These are phyloP conservation scores for Telfairia occidentalis DNA, from an alignment of 331 rosid genomes.

Conservation along the genomic window DNA sequence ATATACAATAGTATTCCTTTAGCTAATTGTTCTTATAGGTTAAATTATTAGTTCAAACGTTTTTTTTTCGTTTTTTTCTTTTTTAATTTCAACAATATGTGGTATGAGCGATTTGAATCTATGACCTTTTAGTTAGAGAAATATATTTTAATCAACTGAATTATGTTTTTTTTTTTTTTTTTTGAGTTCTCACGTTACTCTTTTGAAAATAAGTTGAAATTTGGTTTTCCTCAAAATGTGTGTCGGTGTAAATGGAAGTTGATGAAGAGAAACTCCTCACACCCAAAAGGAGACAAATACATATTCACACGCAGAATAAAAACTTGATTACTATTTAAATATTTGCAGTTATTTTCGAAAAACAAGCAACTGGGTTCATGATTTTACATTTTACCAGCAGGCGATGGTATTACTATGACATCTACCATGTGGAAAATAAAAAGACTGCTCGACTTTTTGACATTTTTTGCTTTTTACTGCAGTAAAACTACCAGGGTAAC, in stretches of 20 bases:
- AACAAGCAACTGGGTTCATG: neutral
- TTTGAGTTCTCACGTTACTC: no score
- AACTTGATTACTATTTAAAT: neutral
- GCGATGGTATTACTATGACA: neutral
- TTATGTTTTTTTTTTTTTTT: no score
- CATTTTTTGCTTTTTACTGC: neutral
- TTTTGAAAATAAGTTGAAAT: neutral
- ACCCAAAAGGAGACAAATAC: neutral
- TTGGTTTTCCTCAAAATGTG: neutral
- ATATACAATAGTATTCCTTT: neutral
- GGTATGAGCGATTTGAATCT: no score
- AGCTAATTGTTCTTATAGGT: neutral
- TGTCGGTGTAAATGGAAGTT: neutral
- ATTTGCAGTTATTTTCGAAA: neutral
- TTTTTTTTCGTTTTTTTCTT: no score
- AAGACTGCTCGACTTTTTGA: neutral
- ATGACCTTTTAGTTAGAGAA: no score
- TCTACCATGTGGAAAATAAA: neutral
- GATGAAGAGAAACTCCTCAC: neutral
- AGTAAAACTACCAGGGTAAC: neutral
- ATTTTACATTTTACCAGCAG: conserved; percentile 7
- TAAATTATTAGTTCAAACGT: neutral
- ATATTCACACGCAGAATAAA: neutral
- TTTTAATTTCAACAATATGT: no score
- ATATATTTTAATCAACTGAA: no score